phyloP scores from a whole-genome alignment of 371 early-diverging fungal species.

The Circinella umbellata region DNA sequence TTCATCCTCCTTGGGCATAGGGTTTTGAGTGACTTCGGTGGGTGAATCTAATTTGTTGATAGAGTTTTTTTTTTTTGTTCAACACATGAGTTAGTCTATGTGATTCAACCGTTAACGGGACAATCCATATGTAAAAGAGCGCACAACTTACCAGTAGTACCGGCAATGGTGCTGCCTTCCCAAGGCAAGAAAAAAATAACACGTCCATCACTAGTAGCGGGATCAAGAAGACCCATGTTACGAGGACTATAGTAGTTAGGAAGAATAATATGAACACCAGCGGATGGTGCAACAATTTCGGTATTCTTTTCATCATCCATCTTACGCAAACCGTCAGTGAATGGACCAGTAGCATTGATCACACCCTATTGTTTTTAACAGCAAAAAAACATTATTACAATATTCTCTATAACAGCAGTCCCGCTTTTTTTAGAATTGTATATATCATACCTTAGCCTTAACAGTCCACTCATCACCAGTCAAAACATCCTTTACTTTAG shows the following conservation, averaged over 20 bases:
- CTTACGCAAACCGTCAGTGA: conserved; percentile 86
- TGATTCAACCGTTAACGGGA: not conserved
- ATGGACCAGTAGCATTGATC: conserved; percentile 81
- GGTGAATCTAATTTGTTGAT: conserved; percentile 72
- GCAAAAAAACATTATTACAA: not conserved
- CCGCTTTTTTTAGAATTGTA: not conserved
- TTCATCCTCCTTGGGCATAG: conserved; percentile 92
- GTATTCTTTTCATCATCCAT: conserved; percentile 78
- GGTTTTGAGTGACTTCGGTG: conserved; percentile 79
- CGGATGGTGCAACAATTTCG: conserved; percentile 93
- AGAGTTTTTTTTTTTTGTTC: not conserved
- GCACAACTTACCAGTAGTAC: conserved; percentile 79
- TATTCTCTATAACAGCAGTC: too few relatives aligned
- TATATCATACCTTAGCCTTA: conserved; percentile 71
- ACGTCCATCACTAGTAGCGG: conserved; percentile 97
- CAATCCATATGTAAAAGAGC: not conserved
- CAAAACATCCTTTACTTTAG: conserved; percentile 83
- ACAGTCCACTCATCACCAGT: conserved; percentile 92
- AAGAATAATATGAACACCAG: conserved; percentile 97
- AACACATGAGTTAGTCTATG: not conserved
- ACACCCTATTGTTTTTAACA: conserved; percentile 65
- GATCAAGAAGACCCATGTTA: conserved; percentile 98
- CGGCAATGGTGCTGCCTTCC: conserved; percentile 98
- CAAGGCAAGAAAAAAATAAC: conserved; percentile 99
- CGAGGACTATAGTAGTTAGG: conserved; percentile 94